Conservation (phyloP, 495 filamentous ascomycete genomes). For the Halenospora varia region DNA sequence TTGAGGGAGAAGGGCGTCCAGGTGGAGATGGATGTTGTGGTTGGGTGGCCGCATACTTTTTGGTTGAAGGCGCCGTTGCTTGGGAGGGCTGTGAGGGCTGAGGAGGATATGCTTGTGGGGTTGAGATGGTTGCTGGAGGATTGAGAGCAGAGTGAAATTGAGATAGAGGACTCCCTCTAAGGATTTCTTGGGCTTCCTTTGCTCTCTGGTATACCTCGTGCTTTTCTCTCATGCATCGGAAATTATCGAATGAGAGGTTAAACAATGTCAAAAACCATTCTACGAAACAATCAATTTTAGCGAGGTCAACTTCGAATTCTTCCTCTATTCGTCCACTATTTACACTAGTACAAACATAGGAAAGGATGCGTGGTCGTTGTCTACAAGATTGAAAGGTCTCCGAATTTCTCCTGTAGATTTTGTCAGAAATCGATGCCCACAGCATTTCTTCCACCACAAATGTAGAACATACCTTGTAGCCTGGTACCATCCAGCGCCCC, state of each 20-base stretch:
- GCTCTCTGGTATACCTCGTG: too few species aligned
- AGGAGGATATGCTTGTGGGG: constrained; percentile 40
- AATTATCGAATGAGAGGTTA: too few species aligned
- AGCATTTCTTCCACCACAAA: neutral
- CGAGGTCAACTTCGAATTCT: constrained; percentile 7
- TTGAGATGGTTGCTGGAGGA: constrained; percentile 30
- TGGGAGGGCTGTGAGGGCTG: constrained; percentile 23
- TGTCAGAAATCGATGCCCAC: constrained; percentile 16
- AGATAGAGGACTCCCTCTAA: neutral
- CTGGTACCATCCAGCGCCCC: constrained; percentile 94
- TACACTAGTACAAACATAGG: constrained; percentile 54
- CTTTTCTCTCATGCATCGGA: too few species aligned
- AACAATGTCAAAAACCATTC: too few species aligned
- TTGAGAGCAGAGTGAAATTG: constrained; percentile 8
- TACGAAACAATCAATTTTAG: too few species aligned
- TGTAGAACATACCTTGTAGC: constrained; percentile 82
- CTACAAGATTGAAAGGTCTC: constrained; percentile 90
- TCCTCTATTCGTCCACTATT: constrained; percentile 21
- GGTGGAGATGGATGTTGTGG: constrained; percentile 26
- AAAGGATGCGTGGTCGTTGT: constrained; percentile 33
- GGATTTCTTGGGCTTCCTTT: too few species aligned
- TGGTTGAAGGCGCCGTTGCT: constrained; percentile 31
- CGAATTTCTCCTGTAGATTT: constrained; percentile 83
- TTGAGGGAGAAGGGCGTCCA: constrained; percentile 26
- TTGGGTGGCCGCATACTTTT: constrained; percentile 34